Evolutionary conservation across 495 filamentous ascomycete species (phyloP).

Genomic region (Polyplosphaeria fusca): DNA sequence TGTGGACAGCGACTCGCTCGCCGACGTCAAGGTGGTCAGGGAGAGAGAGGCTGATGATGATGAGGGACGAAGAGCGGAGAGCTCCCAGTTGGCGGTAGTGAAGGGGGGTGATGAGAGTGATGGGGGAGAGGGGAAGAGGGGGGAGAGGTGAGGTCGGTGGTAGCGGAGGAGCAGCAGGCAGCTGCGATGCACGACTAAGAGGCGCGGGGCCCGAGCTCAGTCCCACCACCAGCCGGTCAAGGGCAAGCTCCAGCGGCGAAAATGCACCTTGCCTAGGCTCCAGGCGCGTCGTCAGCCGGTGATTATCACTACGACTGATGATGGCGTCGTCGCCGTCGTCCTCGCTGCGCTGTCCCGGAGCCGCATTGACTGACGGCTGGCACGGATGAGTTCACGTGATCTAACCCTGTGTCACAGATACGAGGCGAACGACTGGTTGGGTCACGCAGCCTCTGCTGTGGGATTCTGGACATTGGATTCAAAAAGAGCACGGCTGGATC

Average conservation of each 20-base stretch:
- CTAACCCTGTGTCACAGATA: too few relatives aligned
- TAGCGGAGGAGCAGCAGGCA: constrained; percentile 4
- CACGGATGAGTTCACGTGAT: too few relatives aligned
- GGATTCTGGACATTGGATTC: too few relatives aligned
- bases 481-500: too few relatives aligned
- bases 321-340: too few relatives aligned
- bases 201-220: not conserved
- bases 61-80: not conserved
- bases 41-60: constrained; percentile 5
- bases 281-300: constrained; percentile 15
- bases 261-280: constrained; percentile 3
- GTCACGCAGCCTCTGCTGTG: too few relatives aligned
- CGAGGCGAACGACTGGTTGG: too few relatives aligned
- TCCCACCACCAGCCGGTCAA: not conserved
- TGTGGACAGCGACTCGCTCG: constrained; percentile 10
- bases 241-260: not conserved
- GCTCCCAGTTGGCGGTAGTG: not conserved
- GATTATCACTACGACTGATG: too few relatives aligned
- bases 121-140: constrained; percentile 14
- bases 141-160: not conserved
- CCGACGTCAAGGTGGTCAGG: not conserved
- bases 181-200: not conserved
- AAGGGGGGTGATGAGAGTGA: constrained; percentile 14
- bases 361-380: too few relatives aligned
- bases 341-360: too few relatives aligned